Evolutionary conservation across 441 rosid genomes (phyloP).

Genomic region (Adansonia gregorii): DNA sequence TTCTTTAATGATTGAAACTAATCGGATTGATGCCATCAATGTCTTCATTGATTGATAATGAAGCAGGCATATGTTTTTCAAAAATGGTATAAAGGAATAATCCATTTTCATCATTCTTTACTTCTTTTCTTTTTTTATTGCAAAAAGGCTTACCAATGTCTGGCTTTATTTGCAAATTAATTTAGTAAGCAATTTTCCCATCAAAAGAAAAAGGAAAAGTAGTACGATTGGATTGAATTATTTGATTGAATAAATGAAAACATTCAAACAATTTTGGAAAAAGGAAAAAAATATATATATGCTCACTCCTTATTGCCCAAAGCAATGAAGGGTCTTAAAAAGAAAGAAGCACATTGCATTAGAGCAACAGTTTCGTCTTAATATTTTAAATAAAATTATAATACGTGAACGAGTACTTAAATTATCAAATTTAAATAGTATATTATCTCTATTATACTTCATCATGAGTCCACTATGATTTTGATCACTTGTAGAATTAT

Average conservation of each 20-base stretch:
- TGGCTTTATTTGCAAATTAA: not conserved
- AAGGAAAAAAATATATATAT: not conserved
- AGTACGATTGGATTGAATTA: not conserved
- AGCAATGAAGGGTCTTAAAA: not conserved
- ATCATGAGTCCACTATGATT: not conserved
- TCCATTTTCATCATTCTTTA: not conserved
- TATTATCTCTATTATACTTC: not conserved
- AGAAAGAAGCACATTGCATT: not conserved
- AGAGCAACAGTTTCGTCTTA: not conserved
- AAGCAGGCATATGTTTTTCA: not conserved
- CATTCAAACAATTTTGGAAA: not conserved
- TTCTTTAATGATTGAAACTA: no score
- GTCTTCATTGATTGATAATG: not conserved
- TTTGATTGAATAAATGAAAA: not conserved
- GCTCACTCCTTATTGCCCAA: not conserved
- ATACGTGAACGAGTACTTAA: no score
- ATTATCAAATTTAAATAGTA: no score
- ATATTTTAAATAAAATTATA: no score
- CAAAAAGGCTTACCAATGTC: not conserved
- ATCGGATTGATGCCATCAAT: not conserved
- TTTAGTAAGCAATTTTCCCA: not conserved
- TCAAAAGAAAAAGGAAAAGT: not conserved
- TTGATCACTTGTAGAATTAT: no score
- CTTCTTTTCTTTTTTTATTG: not conserved
- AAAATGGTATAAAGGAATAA: not conserved